Percentiles rank a stretch among this genome's conserved stretches.
Evolutionary conservation across 495 filamentous ascomycete species (phyloP).

Genomic region (Letharia lupina): DNA sequence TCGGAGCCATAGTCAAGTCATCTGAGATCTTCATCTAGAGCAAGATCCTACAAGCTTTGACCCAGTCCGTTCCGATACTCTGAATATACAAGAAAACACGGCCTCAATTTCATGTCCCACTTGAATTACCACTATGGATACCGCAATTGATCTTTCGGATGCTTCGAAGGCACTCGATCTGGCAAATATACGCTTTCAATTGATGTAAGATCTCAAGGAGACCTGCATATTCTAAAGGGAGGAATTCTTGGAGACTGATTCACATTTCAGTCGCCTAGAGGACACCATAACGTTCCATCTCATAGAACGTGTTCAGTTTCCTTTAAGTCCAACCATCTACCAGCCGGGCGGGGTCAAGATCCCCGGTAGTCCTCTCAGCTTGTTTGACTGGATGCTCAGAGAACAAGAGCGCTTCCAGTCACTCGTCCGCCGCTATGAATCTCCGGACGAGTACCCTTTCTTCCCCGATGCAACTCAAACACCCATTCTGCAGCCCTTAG

Average conservation of each 20-base stretch:
- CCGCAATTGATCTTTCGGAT: slow-evolving; percentile 80
- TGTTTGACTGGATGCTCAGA: slow-evolving; percentile 87
- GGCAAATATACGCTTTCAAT: slow-evolving; percentile 85
- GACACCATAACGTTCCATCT: slow-evolving; percentile 98
- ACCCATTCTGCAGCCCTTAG: slow-evolving; percentile 76
- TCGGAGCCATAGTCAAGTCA: background rate
- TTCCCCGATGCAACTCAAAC: slow-evolving; percentile 74
- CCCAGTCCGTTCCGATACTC: background rate
- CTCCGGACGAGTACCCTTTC: slow-evolving; percentile 97
- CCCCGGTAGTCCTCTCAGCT: slow-evolving; percentile 61
- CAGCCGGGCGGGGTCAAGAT: slow-evolving; percentile 68
- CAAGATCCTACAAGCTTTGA: background rate
- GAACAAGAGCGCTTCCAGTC: slow-evolving; percentile 88
- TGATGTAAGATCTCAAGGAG: slow-evolving; percentile 58
- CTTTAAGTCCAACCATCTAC: slow-evolving; percentile 85
- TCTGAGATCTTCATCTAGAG: background rate
- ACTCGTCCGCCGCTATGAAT: slow-evolving; percentile 89
- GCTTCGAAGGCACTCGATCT: slow-evolving; percentile 78
- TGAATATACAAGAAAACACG: background rate
- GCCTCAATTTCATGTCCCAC: background rate
- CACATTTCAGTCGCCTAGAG: slow-evolving; percentile 66
- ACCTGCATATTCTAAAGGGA: slow-evolving; percentile 3
- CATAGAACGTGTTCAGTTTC: slow-evolving; percentile 97
- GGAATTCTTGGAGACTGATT: background rate
- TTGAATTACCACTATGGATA: slow-evolving; percentile 56